Evolutionary conservation across 2,329 filamentous ascomycete genomes (phyloP), one percentile per base, ranked within the genome.

Genomic region (Monilinia vaccinii-corymbosi): DNA sequence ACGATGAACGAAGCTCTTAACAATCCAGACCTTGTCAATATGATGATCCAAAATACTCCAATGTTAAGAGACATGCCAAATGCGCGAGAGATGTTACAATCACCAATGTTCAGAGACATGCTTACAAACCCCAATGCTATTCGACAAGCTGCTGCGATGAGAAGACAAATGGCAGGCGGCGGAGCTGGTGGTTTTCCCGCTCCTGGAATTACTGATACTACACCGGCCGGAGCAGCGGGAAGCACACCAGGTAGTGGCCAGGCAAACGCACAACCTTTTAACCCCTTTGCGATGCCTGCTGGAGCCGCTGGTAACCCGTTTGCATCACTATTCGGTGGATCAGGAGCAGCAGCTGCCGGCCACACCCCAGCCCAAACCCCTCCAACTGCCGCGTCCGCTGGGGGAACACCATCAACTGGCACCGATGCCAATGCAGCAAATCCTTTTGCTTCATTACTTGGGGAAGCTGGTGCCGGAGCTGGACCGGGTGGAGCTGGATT

Each of bases 1-100:
- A 86, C 87, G 59, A 89, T 99, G 83, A 96, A 94, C 74, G 93
- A 97, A 75, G 91, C 92, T 40, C 87, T 99, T 73, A 89, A 92
- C 74, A 97, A 97, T 75, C 93, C 94, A n/a, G 83, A 86, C 21
- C 88, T 99, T 68, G 83, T 97, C 71, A 91, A 97, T 71, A 90
- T 95, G 82, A 89, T 97, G 82, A 91, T 99, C 68, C 85, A 94
- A 68, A 84, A 88, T 70, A 96, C 96, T 71, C 94, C 94, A 2
- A 87, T 91, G 80, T 78, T 91, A 21, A 82, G 86, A 68, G 81
- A 84, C 62, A 83, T 79, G 25, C 88, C 88, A 45, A 83, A 87
- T 62, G 89, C 89, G 25, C 84, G 91, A 67, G 85, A 95, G 71
- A 87, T 97, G 74, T 83, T 99, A 69, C 86, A 91, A 62, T 94